Evolutionary conservation across 148 eudicot species (phyloP), one percentile per base, ranked within the genome.

Genomic region (Rhododendron ovatum): DNA sequence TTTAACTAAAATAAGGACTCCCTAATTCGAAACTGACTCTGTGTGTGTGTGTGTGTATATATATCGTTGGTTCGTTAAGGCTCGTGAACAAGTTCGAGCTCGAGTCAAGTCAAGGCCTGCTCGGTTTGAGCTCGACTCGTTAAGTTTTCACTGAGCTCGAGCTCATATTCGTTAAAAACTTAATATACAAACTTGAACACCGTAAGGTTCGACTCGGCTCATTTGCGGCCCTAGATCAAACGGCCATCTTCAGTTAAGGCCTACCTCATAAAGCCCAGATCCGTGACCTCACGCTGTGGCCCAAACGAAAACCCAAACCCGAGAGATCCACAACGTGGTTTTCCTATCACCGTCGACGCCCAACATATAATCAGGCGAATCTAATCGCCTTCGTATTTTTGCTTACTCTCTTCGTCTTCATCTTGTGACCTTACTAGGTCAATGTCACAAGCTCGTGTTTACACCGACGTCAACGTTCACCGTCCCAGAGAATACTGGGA

Each of bases 391-490:
- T 83, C n/a, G 33, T 1, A 2, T 43, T 33, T 59, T 7, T 1
- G 13, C 14, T 18, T 7, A 24, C 57, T 47, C 30, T 65, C 41
- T 71, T 69, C 37, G 35, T 69, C 76, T 71, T 71, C 76, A 13
- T 71, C 76, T 5, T 30, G 20, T 71, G 76, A 14, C 82, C 15
- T 13, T 20, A 3, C 69, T 33, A 33, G 45, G 17, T 30, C 78
- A 20, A 89, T 89, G 91, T 89, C 91, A 74, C 87, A 89, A 74
- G 83, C 91, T 67, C 84, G 91, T 47, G 91, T 87, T n/a, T 89
- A 89, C 87, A 82, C 91, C 33, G 91, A 89, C 84, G 84, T 89
- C 77, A 89, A 89, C 51, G 91, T 89, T 57, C 87, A 82, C 53
- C 91, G 91, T 24, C 91, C 91, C 18, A 81, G 86, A 45, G 88